A percentile compares a stretch with the other conserved stretches of the same genome.
These are phyloP conservation scores for Ophiostoma triangulosporum DNA, from an alignment of 2,329 filamentous ascomycete genomes.

Conservation along the genomic window DNA sequence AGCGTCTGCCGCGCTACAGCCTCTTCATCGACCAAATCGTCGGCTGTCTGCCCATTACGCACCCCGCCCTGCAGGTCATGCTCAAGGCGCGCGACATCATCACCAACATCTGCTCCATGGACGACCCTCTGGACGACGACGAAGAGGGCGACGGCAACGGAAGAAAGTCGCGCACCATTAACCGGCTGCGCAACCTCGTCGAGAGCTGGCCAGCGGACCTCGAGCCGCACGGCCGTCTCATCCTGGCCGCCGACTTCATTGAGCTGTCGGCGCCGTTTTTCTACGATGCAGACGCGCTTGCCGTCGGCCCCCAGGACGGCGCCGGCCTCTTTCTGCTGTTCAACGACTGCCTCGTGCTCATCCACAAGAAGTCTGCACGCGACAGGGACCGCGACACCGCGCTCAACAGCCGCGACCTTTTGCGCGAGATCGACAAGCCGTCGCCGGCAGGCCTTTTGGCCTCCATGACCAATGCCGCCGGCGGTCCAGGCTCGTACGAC, in stretches of 20 bases:
- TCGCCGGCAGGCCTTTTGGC: conserved; percentile 49
- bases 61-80: conserved; percentile 71
- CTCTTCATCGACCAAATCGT: conserved; percentile 94
- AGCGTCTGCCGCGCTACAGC: conserved; percentile 86
- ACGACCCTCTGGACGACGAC: conserved; percentile 55
- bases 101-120: conserved; percentile 90
- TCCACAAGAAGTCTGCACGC: conserved; percentile 54
- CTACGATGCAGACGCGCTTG: conserved; percentile 23
- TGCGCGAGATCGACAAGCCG: conserved; percentile 76
- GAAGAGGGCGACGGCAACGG: neutral
- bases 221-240: conserved; percentile 62
- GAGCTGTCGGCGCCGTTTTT: conserved; percentile 58
- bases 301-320: conserved; percentile 28
- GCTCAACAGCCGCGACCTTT: conserved; percentile 56
- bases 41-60: conserved; percentile 68
- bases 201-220: conserved; percentile 63
- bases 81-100: conserved; percentile 87
- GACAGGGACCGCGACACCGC: conserved; percentile 18
- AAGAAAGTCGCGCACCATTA: conserved; percentile 54
- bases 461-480: conserved; percentile 49
- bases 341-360: conserved; percentile 62
- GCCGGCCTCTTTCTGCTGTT: conserved; percentile 72
- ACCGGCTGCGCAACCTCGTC: conserved; percentile 61
- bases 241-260: conserved; percentile 66
- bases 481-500: conserved; percentile 50